Base-by-base conservation (phyloP, 1,139 yeast genomes). In the Arxiozyma heterogenica region DNA sequence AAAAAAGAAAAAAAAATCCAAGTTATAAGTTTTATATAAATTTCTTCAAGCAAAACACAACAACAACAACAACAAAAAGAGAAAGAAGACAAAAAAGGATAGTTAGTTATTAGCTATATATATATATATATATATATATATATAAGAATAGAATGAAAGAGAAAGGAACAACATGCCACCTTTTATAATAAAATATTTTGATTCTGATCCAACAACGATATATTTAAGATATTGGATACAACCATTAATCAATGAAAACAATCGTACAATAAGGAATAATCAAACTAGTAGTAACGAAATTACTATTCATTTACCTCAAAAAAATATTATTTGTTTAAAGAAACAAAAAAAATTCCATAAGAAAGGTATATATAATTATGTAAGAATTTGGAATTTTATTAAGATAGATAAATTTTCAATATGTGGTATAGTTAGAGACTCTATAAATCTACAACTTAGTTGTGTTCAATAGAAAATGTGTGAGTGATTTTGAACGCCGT, bases 141-240 rank as follows among this genome's bases (percentile, higher is more conserved):
- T 15, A 23, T 4, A 5, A n/a, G n/a, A n/a, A n/a, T n/a, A n/a
- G n/a, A n/a, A n/a, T n/a, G n/a, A n/a, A n/a, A n/a, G n/a, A n/a
- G n/a, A n/a, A n/a, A n/a, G n/a, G n/a, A n/a, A n/a, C n/a, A 45
- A 20, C 7, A 44, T 45, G 47, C 41, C 47, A 8, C 47, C 47
- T 7, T 45, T 30, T 4, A 45, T n/a, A 30, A 8, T 18, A 27
- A 30, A 21, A 20, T 30, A 45, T 18, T 17, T 11, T 27, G 47
- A 45, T 45, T 11, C 23, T n/a, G 47, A 45, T 45, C 41, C 47
- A 12, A 45, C 41, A 17, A 30, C 47, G 11, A 18, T 45, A 18
- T 30, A 27, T 27, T 15, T 45, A 30, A 45, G 47, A 45, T 2
- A 9, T 4, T 45, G 47, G 47, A 45, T 45, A 8, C 47, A 45